These are phyloP conservation scores for Naumovozyma dairenensis DNA, from an alignment of 805 yeast species.

Conservation along the genomic window DNA sequence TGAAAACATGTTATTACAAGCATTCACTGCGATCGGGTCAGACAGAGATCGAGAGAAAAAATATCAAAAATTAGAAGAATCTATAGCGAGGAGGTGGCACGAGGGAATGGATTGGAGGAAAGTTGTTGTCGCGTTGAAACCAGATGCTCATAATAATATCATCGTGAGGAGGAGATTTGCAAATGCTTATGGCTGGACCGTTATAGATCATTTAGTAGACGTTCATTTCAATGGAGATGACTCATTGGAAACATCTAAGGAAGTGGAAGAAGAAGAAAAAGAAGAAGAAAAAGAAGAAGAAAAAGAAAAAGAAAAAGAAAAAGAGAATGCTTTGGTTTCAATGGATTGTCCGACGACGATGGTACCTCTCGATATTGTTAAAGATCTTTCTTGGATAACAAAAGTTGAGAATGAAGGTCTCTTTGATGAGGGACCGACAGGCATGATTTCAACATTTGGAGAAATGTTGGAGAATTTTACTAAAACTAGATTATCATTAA, in stretches of 20 bases:
- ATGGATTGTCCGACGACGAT: not conserved
- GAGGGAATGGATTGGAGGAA: conserved; percentile 80
- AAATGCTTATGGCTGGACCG: conserved; percentile 81
- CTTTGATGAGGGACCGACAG: conserved; percentile 59
- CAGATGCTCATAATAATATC: conserved; percentile 94
- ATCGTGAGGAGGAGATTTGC: conserved; percentile 81
- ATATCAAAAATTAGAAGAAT: conserved; percentile 65
- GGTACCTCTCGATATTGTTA: not conserved
- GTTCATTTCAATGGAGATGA: conserved; percentile 41
- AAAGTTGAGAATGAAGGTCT: conserved; percentile 23
- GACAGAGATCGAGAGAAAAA: conserved; percentile 69
- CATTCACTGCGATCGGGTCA: conserved; percentile 20
- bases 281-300: not conserved
- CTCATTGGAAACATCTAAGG: conserved; percentile 1
- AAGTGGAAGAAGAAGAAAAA: not conserved
- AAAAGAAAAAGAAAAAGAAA: not conserved
- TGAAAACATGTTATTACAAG: conserved; percentile 26
- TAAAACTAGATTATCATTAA: conserved; percentile 16
- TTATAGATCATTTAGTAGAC: conserved; percentile 52
- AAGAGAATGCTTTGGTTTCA: not conserved
- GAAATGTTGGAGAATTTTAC: conserved; percentile 44
- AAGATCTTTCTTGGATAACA: conserved; percentile 43
- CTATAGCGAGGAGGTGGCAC: conserved; percentile 86
- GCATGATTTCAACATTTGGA: conserved; percentile 54
- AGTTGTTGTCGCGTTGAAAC: conserved; percentile 73